A percentile compares a stretch with the other conserved stretches of the same genome.
These are phyloP conservation scores for Leccinellum albellum DNA, from an alignment of 768 basidiomycete species.

Conservation along the genomic window DNA sequence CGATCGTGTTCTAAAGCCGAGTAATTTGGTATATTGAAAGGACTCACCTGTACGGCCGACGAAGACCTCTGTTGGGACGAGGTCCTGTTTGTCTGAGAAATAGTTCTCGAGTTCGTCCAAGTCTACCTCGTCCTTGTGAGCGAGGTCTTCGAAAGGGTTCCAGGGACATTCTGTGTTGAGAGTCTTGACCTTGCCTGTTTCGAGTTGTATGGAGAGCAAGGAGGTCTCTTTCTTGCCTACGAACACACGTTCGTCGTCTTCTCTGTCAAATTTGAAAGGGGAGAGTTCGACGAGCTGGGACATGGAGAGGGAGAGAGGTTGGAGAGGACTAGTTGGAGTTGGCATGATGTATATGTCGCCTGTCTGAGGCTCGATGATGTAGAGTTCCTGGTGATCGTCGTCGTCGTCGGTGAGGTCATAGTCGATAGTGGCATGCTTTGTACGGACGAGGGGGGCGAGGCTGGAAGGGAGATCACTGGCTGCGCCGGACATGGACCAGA, in stretches of 20 bases:
- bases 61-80: slow-evolving; percentile 44
- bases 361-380: slow-evolving; percentile 92
- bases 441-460: slow-evolving; percentile 72
- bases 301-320: slow-evolving; percentile 90
- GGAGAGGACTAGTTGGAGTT: slow-evolving; percentile 62
- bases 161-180: slow-evolving; percentile 77
- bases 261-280: slow-evolving; percentile 65
- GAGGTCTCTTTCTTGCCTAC: slow-evolving; percentile 91
- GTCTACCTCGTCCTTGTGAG: slow-evolving; percentile 41
- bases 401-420: slow-evolving; percentile 56
- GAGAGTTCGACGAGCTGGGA: slow-evolving; percentile 88
- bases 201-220: slow-evolving; percentile 65
- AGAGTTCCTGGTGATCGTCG: slow-evolving; percentile 59
- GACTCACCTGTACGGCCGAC: slow-evolving; percentile 63
- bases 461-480: slow-evolving; percentile 46
- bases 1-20: slow-evolving; percentile 6
- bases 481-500: slow-evolving; percentile 86
- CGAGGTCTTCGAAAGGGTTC: slow-evolving; percentile 59
- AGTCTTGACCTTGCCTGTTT: slow-evolving; percentile 77
- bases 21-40: neutral
- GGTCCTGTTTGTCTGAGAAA: slow-evolving; percentile 31
- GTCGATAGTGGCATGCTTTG: slow-evolving; percentile 56
- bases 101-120: slow-evolving; percentile 59
- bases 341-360: slow-evolving; percentile 90
- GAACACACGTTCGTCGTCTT: slow-evolving; percentile 68